Conservation (phyloP, 2,329 filamentous ascomycete genomes). For the Hansfordia pulvinata region DNA sequence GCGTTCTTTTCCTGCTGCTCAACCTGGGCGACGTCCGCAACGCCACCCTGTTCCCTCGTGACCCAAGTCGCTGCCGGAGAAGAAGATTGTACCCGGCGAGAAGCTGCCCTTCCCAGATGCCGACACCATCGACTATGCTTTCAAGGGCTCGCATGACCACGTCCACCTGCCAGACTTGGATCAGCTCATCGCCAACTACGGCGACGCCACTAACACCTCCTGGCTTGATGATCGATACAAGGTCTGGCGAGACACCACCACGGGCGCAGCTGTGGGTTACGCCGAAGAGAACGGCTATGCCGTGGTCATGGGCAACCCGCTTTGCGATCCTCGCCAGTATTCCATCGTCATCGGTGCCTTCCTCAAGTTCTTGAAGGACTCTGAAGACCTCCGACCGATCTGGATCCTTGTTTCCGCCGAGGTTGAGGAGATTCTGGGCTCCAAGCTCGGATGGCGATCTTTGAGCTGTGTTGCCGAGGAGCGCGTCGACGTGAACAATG, state of each 20-base stretch:
- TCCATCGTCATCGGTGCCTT: slow-evolving; percentile 60
- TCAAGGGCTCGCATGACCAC: slow-evolving; percentile 25
- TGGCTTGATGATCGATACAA: slow-evolving; percentile 85
- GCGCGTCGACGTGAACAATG: slow-evolving; percentile 66
- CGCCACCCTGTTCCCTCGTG: slow-evolving; percentile 74
- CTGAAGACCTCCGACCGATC: slow-evolving; percentile 59
- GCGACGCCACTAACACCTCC: slow-evolving; percentile 84
- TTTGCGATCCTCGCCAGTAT: slow-evolving; percentile 72
- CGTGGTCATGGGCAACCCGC: slow-evolving; percentile 76
- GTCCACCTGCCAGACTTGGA: slow-evolving; percentile 59
- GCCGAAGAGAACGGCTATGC: slow-evolving; percentile 61
- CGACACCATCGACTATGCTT: slow-evolving; percentile 58
- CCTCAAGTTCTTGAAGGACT: slow-evolving; percentile 59
- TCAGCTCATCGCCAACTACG: slow-evolving; percentile 88
- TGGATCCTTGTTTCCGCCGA: slow-evolving; percentile 81
- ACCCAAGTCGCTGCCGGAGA: slow-evolving; percentile 72
- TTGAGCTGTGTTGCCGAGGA: slow-evolving; percentile 83
- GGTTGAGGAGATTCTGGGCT: slow-evolving; percentile 67
- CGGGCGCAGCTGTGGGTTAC: slow-evolving; percentile 76
- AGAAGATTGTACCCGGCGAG: slow-evolving; percentile 24
- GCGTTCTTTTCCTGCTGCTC: slow-evolving; percentile 74
- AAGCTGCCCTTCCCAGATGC: slow-evolving; percentile 76
- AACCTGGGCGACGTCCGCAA: slow-evolving; percentile 82
- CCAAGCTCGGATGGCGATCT: slow-evolving; percentile 74
- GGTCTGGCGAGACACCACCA: slow-evolving; percentile 69